phyloP scores from a whole-genome alignment of 306 rosid genomes.

The Malus sylvestris region DNA sequence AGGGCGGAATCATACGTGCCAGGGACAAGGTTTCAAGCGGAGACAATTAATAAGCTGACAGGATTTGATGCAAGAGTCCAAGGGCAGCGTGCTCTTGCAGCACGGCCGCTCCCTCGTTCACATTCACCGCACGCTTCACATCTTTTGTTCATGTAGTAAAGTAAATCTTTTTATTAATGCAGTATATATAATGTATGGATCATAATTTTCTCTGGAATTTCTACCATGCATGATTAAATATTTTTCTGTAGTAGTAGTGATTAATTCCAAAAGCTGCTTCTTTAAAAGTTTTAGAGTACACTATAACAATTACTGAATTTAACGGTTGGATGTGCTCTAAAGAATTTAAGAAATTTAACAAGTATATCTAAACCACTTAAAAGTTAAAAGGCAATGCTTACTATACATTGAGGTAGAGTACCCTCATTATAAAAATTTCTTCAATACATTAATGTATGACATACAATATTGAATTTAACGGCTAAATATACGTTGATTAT shows the following conservation, averaged over 20 bases:
- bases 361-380: neutral
- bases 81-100: slow-evolving; percentile 33
- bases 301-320: too few relatives aligned
- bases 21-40: slow-evolving; percentile 42
- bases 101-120: slow-evolving; percentile 35
- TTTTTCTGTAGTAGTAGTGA: neutral
- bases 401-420: neutral
- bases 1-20: slow-evolving; percentile 32
- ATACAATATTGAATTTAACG: neutral
- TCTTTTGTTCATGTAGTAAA: slow-evolving; percentile 33
- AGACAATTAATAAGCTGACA: slow-evolving; percentile 34
- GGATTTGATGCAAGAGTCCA: slow-evolving; percentile 35
- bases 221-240: neutral
- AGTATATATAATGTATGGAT: neutral
- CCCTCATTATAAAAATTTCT: neutral
- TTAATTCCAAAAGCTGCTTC: neutral
- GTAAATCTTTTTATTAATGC: neutral
- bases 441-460: neutral
- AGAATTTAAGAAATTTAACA: too few relatives aligned
- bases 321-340: too few relatives aligned
- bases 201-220: neutral
- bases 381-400: too few relatives aligned
- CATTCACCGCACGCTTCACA: slow-evolving; percentile 48
- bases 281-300: neutral
- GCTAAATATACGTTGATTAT: too few relatives aligned